phyloP scores from a whole-genome alignment of 2,329 filamentous ascomycete species.

The Curvularia spicifera region DNA sequence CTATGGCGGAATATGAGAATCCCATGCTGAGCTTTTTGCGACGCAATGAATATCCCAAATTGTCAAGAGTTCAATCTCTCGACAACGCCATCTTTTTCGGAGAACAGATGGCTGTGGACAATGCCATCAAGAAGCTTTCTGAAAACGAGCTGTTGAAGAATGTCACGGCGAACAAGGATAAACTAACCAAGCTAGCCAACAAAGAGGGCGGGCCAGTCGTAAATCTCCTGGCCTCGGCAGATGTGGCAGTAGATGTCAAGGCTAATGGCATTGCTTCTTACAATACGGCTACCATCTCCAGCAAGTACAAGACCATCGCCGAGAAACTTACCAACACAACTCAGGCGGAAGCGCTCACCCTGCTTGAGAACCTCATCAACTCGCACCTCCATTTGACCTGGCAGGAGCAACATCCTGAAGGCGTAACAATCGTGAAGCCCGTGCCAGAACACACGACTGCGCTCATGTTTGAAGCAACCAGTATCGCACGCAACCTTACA shows the following conservation, averaged over 20 bases:
- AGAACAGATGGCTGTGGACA: constrained; percentile 59
- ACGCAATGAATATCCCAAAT: constrained; percentile 72
- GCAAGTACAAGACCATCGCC: constrained; percentile 70
- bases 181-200: constrained; percentile 62
- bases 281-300: constrained; percentile 64
- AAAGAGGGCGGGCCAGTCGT: constrained; percentile 66
- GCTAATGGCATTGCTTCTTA: constrained; percentile 80
- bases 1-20: constrained; percentile 81
- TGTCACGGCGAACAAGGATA: constrained; percentile 63
- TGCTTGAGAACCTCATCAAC: constrained; percentile 78
- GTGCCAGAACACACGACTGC: constrained; percentile 75
- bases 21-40: constrained; percentile 74
- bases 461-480: constrained; percentile 71
- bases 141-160: constrained; percentile 61
- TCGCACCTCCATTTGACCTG: constrained; percentile 85
- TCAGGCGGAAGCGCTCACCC: constrained; percentile 66
- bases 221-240: constrained; percentile 58
- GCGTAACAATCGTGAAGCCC: constrained; percentile 83
- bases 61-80: constrained; percentile 77
- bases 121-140: constrained; percentile 52
- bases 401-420: constrained; percentile 77
- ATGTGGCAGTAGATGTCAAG: constrained; percentile 69
- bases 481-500: constrained; percentile 76
- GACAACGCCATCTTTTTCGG: constrained; percentile 77
- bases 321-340: constrained; percentile 63